These are phyloP conservation scores for Microascus cirrosus DNA, from an alignment of 2,329 filamentous ascomycete species.

Conservation along the genomic window DNA sequence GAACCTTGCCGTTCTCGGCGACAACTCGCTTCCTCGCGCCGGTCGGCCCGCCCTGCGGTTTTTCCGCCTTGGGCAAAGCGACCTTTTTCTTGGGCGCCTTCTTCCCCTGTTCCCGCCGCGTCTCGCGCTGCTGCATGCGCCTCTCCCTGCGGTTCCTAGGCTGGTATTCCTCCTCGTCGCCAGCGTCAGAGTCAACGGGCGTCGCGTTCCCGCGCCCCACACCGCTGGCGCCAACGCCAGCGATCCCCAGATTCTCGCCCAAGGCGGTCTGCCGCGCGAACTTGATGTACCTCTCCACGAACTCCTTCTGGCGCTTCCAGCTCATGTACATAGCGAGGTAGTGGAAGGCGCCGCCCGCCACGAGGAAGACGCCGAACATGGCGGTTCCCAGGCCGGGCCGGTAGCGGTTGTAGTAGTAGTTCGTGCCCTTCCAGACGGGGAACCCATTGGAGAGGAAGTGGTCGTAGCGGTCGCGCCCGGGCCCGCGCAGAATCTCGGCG, in stretches of 20 bases:
- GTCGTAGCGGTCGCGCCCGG: slow-evolving; percentile 79
- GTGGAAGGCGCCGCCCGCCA: slow-evolving; percentile 75
- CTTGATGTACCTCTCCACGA: slow-evolving; percentile 82
- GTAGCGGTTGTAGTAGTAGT: slow-evolving; percentile 96
- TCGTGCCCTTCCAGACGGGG: slow-evolving; percentile 91
- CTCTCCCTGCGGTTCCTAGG: slow-evolving; percentile 76
- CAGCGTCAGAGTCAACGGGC: slow-evolving; percentile 24
- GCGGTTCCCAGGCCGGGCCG: slow-evolving; percentile 83
- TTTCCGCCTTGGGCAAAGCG: slow-evolving; percentile 18
- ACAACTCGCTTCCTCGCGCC: slow-evolving; percentile 79
- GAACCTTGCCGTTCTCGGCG: slow-evolving; percentile 88
- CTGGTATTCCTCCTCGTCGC: slow-evolving; percentile 22
- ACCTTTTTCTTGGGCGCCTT: slow-evolving; percentile 34
- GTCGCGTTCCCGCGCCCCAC: slow-evolving; percentile 20
- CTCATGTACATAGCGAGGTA: slow-evolving; percentile 76
- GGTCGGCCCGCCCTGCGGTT: slow-evolving; percentile 47
- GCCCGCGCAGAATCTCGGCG: slow-evolving; percentile 72
- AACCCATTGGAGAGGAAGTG: slow-evolving; percentile 91
- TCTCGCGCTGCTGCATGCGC: slow-evolving; percentile 77
- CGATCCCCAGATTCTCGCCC: slow-evolving; percentile 70
- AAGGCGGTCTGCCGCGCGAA: slow-evolving; percentile 82
- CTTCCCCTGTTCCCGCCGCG: slow-evolving; percentile 56
- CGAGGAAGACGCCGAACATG: slow-evolving; percentile 67
- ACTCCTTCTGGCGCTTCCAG: slow-evolving; percentile 84
- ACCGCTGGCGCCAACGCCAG: slow-evolving; percentile 38